Evolutionary conservation across 352 stramenopile species (phyloP), one percentile per base, ranked within the genome.

Genomic region (Globisporangium cystogenes): DNA sequence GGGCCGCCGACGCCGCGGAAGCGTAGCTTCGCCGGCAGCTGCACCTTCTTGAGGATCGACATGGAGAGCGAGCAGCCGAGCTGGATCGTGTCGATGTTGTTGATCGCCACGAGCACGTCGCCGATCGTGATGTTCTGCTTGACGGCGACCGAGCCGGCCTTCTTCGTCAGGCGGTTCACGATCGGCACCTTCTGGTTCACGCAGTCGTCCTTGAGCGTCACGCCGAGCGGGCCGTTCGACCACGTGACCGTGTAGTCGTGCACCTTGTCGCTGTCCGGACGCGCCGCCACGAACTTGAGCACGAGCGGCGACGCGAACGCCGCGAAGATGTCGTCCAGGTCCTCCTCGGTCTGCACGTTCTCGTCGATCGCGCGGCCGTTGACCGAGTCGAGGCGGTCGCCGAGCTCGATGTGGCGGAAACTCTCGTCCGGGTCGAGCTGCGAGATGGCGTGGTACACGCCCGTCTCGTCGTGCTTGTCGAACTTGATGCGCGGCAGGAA

Each of bases 1-100:
- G 77, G 70, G 16, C 83, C 83, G 27, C 83, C 83, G 7, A 94
- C 81, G 62, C 83, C 83, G 16, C 83, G 83, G 62, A 94, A 94
- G 51, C 79, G 80, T 8, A 94, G 73, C 60, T 87, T 91, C 2
- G 83, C 83, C 2, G 83, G 83, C 23, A 94, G 53, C 42, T 94
- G 83, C 39, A 94, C 83, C 55, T 94, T 94, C 63, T 94, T 94
- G 21, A 94, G 56, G 50, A 94, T 91, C 26, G 83, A 94, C 83
- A 94, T 94, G 29, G 81, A 91, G 23, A 94, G 62, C 45, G 83
- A 91, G 53, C 83, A 94, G 27, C 83, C 83, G 29, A 94, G 68
- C 61, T 91, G 82, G 54, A 94, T 91, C 18, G 83, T 94, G 53
- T 94, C 83, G 26, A 94, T 94, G 61, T 94, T 94, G 71, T 94